Percentiles rank a stretch among this genome's conserved stretches.
phyloP scores from a whole-genome alignment of 169 alveolate genomes.

The Plasmodium vivax region DNA sequence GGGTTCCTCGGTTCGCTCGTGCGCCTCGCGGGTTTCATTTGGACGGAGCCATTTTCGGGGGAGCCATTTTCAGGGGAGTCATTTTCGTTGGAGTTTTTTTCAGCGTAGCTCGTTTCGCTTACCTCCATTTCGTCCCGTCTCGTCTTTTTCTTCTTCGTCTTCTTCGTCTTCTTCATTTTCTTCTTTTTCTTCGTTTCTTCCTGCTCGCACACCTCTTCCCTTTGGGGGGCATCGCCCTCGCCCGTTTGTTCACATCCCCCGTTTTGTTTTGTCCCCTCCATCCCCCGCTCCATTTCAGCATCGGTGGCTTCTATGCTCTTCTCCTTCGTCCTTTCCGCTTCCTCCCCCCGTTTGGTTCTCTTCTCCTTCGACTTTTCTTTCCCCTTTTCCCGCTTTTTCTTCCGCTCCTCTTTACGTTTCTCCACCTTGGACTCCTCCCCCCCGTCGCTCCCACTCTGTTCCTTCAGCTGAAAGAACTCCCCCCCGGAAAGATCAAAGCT shows the following conservation, averaged over 20 bases:
- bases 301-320: neutral
- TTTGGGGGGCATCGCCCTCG: neutral
- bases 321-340: neutral
- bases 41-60: neutral
- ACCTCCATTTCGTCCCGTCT: neutral
- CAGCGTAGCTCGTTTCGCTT: neutral
- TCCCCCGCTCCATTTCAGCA: neutral
- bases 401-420: neutral
- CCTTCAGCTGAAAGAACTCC: slow-evolving; percentile 12
- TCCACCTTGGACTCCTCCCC: neutral
- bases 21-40: no score
- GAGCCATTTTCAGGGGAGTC: neutral
- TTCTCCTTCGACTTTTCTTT: neutral
- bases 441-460: neutral
- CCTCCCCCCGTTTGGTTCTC: neutral
- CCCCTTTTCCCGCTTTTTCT: neutral
- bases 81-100: no score
- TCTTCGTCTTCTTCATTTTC: neutral
- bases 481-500: neutral
- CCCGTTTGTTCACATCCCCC: neutral
- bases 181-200: neutral
- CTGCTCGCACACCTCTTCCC: neutral
- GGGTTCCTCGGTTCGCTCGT: neutral
- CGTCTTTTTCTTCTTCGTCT: neutral
- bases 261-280: neutral